Conservation (phyloP, 164 flowering plant species). For the Vitis rotundifolia region DNA sequence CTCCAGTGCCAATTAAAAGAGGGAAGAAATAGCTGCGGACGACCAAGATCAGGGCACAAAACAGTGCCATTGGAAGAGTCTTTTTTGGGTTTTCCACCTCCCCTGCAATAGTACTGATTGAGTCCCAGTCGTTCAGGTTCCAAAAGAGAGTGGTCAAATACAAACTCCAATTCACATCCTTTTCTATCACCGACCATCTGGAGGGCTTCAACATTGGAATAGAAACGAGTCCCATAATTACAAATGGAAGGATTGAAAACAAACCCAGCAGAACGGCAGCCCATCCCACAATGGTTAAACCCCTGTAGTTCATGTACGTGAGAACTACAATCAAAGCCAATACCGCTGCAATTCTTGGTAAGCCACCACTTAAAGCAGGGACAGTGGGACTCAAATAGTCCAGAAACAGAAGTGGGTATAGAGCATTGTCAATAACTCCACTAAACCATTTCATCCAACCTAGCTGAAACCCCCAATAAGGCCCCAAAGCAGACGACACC, state of each 20-base stretch:
- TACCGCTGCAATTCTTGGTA: conserved; percentile 35
- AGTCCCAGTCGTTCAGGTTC: conserved; percentile 67
- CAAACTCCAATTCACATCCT: conserved; percentile 44
- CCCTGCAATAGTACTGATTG: conserved; percentile 57
- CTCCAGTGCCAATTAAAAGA: conserved; percentile 50
- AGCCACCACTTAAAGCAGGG: conserved; percentile 39
- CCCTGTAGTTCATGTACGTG: conserved; percentile 59
- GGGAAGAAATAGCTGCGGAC: conserved; percentile 50
- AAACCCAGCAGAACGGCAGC: conserved; percentile 45
- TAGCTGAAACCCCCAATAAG: conserved; percentile 63
- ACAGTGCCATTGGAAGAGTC: conserved; percentile 51
- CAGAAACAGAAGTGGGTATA: conserved; percentile 56
- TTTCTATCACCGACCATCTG: conserved; percentile 45
- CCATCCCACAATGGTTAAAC: conserved; percentile 57
- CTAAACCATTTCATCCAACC: conserved; percentile 76
- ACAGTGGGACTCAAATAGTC: conserved; percentile 50
- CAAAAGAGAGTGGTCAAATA: conserved; percentile 60
- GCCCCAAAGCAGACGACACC: conserved; percentile 62
- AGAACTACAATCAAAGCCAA: conserved; percentile 35
- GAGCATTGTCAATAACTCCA: conserved; percentile 66
- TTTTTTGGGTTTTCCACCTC: conserved; percentile 55
- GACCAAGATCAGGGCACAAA: conserved; percentile 47
- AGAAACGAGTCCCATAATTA: conserved; percentile 47
- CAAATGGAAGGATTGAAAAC: conserved; percentile 51
- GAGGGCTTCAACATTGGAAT: conserved; percentile 52